These are phyloP conservation scores for Fonsecaea erecta DNA, from an alignment of 2,329 filamentous ascomycete species.

Conservation along the genomic window DNA sequence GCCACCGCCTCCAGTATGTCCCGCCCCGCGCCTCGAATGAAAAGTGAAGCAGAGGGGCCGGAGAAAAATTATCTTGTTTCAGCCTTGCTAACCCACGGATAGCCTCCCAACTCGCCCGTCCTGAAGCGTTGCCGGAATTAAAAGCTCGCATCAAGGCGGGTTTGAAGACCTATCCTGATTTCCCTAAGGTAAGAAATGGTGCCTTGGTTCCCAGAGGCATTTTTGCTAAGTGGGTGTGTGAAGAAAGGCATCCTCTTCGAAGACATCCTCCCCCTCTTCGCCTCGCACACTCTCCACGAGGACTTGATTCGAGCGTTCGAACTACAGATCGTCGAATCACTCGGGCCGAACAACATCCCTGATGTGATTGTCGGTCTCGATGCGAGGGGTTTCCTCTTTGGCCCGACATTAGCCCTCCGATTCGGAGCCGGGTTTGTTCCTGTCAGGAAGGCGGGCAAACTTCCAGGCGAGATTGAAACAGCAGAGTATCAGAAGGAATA, in stretches of 20 bases:
- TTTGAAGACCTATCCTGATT: slow-evolving; percentile 34
- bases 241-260: slow-evolving; percentile 79
- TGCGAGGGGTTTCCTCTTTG: slow-evolving; percentile 93
- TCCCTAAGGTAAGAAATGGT: slow-evolving; percentile 29
- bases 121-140: slow-evolving; percentile 35
- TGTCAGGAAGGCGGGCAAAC: slow-evolving; percentile 92
- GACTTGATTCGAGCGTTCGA: slow-evolving; percentile 83
- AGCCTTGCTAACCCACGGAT: slow-evolving; percentile 22
- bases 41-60: background rate
- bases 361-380: slow-evolving; percentile 95
- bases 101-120: slow-evolving; percentile 39
- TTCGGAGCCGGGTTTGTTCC: slow-evolving; percentile 87
- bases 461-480: slow-evolving; percentile 85
- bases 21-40: slow-evolving; percentile 6
- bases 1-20: slow-evolving; percentile 37
- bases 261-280: slow-evolving; percentile 96
- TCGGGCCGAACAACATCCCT: slow-evolving; percentile 64
- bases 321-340: slow-evolving; percentile 73
- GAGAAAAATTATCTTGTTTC: slow-evolving; percentile 4
- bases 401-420: slow-evolving; percentile 81
- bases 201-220: background rate
- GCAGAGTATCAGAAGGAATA: slow-evolving; percentile 95
- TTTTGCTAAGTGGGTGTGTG: slow-evolving; percentile 17
- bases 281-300: slow-evolving; percentile 72
- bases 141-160: slow-evolving; percentile 29